Conservation (phyloP, 768 basidiomycete genomes). For the Trametes sanguinea region DNA sequence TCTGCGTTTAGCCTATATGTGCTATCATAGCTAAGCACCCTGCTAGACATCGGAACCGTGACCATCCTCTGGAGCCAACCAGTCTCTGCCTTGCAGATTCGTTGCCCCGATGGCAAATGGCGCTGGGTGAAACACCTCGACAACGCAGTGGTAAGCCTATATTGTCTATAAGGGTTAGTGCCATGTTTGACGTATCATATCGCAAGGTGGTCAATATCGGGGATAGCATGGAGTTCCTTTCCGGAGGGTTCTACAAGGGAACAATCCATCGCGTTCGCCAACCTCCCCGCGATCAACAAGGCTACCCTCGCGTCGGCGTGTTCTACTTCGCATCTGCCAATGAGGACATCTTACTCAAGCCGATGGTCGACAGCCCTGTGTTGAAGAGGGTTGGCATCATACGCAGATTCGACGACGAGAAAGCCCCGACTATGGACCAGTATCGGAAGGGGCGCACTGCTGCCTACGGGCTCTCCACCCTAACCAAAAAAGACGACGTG, state of each 20-base stretch:
- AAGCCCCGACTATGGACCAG: slow-evolving; percentile 33
- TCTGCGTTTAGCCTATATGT: neutral
- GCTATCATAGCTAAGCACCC: no score
- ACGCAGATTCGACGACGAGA: slow-evolving; percentile 31
- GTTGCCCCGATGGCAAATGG: slow-evolving; percentile 37
- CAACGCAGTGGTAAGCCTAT: slow-evolving; percentile 33
- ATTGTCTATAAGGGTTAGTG: no score
- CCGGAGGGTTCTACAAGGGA: slow-evolving; percentile 41
- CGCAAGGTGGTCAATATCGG: slow-evolving; percentile 43
- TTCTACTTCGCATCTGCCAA: slow-evolving; percentile 39
- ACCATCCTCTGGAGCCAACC: slow-evolving; percentile 42
- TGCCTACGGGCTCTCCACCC: slow-evolving; percentile 34
- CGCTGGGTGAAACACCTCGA: slow-evolving; percentile 37
- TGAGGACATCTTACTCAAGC: slow-evolving; percentile 33
- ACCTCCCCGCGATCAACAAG: slow-evolving; percentile 38
- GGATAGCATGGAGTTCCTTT: slow-evolving; percentile 38
- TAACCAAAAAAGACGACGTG: slow-evolving; percentile 33
- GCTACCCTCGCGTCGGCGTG: slow-evolving; percentile 38
- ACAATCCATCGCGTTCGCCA: slow-evolving; percentile 43
- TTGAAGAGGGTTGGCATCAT: slow-evolving; percentile 34
- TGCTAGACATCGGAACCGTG: slow-evolving; percentile 25
- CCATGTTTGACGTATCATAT: no score
- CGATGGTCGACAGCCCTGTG: slow-evolving; percentile 35
- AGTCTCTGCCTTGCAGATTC: slow-evolving; percentile 37
- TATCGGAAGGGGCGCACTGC: slow-evolving; percentile 35